A percentile compares a stretch with the other conserved stretches of the same genome.
Evolutionary conservation across 2,329 filamentous ascomycete species (phyloP).

Genomic region (Arthrobotrys entomopaga): DNA sequence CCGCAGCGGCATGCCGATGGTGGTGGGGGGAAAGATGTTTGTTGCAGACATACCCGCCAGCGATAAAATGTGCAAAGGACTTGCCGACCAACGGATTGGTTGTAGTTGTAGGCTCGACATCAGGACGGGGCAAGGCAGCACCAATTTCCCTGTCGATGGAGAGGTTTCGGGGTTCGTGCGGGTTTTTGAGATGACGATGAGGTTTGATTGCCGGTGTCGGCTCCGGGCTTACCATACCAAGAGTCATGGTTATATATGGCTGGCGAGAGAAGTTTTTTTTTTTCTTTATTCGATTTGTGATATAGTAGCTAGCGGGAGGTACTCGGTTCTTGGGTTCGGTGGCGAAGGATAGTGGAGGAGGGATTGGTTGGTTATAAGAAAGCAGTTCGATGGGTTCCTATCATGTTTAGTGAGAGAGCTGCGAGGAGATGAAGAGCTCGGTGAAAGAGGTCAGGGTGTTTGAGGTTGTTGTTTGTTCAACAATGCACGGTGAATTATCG

Average conservation of each 20-base stretch:
- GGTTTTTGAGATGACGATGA: conserved; percentile 31
- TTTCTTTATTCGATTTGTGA: neutral
- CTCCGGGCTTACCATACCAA: conserved; percentile 41
- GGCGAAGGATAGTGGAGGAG: neutral
- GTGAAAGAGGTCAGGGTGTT: conserved; percentile 26
- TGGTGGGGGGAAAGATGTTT: conserved; percentile 24
- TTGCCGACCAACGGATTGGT: conserved; percentile 65
- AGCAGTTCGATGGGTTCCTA: conserved; percentile 18
- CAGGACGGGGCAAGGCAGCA: conserved; percentile 44
- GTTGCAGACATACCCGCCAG: conserved; percentile 79
- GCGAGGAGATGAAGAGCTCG: neutral
- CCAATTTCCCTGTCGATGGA: conserved; percentile 53
- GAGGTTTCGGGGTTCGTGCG: conserved; percentile 42
- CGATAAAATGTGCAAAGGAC: conserved; percentile 91
- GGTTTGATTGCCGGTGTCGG: conserved; percentile 29
- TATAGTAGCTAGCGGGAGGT: neutral
- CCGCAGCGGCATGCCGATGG: conserved; percentile 9
- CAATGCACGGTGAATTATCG: conserved; percentile 7
- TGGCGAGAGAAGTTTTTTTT: too few species aligned
- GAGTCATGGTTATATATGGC: conserved; percentile 17
- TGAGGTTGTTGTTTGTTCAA: conserved; percentile 23
- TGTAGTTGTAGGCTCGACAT: conserved; percentile 47
- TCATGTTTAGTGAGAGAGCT: conserved; percentile 31
- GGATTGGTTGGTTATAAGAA: neutral
- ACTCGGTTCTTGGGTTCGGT: neutral